These are phyloP conservation scores for Yamadazyma laniorum DNA, from an alignment of 805 yeast genomes.

Conservation along the genomic window DNA sequence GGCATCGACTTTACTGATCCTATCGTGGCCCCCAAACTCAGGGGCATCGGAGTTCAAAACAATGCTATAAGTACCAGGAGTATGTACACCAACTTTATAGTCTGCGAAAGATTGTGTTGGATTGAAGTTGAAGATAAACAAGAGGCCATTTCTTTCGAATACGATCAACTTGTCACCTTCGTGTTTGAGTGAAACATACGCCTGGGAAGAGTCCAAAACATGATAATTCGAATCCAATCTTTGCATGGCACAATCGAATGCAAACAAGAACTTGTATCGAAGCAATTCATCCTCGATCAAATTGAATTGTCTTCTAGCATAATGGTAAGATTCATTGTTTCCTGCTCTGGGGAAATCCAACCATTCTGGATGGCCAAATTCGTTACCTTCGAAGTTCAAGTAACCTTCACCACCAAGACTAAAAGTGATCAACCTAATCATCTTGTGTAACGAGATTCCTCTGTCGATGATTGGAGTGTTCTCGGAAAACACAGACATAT, in stretches of 20 bases:
- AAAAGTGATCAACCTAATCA: conserved; percentile 85
- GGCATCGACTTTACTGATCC: conserved; percentile 50
- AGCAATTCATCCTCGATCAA: conserved; percentile 75
- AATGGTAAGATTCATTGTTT: conserved; percentile 83
- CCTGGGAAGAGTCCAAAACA: conserved; percentile 69
- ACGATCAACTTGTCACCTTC: conserved; percentile 86
- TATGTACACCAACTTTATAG: conserved; percentile 87
- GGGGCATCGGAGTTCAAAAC: conserved; percentile 71
- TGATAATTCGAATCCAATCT: conserved; percentile 64
- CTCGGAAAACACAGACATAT: conserved; percentile 78
- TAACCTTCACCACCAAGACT: conserved; percentile 97
- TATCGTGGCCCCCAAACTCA: conserved; percentile 77
- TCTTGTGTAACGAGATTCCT: conserved; percentile 86
- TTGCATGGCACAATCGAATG: conserved; percentile 87
- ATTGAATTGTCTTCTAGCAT: conserved; percentile 94
- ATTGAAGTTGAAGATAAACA: conserved; percentile 89
- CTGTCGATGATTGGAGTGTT: conserved; percentile 80
- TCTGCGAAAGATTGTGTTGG: conserved; percentile 80
- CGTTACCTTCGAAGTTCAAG: conserved; percentile 94
- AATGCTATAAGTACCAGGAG: conserved; percentile 70
- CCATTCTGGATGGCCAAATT: conserved; percentile 99
- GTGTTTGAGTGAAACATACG: conserved; percentile 84
- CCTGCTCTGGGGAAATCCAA: conserved; percentile 93
- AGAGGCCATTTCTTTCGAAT: conserved; percentile 80
- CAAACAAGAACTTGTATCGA: conserved; percentile 73